Evolutionary conservation across 441 rosid species (phyloP).

Genomic region (Populus hybrid): DNA sequence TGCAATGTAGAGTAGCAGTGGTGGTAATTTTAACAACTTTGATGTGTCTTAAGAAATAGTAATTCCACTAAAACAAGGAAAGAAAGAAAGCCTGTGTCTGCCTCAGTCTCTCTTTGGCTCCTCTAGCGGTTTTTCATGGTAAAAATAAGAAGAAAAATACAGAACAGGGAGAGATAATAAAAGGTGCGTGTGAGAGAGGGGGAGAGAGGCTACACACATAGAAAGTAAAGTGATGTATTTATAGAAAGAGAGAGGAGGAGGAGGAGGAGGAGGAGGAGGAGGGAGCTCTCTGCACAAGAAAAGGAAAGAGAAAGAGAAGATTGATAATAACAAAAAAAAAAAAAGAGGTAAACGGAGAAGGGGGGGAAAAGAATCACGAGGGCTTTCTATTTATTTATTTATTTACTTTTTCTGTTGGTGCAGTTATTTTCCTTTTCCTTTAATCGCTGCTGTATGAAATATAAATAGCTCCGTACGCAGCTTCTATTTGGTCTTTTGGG

Average conservation of each 20-base stretch:
- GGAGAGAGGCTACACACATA: background rate
- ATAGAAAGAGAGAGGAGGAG: slow-evolving; percentile 8
- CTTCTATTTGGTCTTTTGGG: too few relatives aligned
- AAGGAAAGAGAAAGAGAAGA: background rate
- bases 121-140: background rate
- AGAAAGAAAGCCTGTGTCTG: background rate
- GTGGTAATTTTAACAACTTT: background rate
- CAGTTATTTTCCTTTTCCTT: background rate
- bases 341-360: background rate
- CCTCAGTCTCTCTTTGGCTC: background rate
- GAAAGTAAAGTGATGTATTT: slow-evolving; percentile 14
- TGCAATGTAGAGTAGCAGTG: slow-evolving; percentile 24
- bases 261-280: background rate
- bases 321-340: background rate
- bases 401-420: background rate
- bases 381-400: background rate
- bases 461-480: too few relatives aligned
- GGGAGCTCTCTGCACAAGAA: slow-evolving; percentile 32
- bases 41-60: background rate
- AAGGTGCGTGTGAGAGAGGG: background rate
- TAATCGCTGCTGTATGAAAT: background rate
- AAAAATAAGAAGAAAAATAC: background rate
- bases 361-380: background rate
- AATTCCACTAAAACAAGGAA: background rate
- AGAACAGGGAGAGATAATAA: background rate